phyloP scores from a whole-genome alignment of 495 filamentous ascomycete species.

The Neurospora sp. region DNA sequence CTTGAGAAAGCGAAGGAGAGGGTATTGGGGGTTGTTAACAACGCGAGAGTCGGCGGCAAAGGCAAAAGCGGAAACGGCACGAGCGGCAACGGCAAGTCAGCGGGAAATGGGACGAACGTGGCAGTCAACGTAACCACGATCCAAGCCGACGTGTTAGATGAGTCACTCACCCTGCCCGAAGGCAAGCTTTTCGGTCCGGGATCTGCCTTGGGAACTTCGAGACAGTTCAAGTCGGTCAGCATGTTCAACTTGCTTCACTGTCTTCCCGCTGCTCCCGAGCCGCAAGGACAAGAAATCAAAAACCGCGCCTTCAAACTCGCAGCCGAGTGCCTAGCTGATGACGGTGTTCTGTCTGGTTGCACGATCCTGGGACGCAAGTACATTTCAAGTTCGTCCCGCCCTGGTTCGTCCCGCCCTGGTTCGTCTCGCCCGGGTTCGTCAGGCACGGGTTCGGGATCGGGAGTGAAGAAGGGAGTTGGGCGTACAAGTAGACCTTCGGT shows the following conservation, averaged over 20 bases:
- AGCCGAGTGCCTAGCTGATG: conserved; percentile 15
- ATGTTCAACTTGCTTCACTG: conserved; percentile 34
- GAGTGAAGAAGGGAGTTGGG: background rate
- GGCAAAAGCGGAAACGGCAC: background rate
- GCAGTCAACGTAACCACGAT: conserved; percentile 3
- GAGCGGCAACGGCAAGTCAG: background rate
- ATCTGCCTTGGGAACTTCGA: background rate
- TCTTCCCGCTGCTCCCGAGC: conserved; percentile 17
- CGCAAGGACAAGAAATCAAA: conserved; percentile 6
- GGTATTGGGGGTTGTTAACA: background rate
- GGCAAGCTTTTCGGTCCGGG: background rate
- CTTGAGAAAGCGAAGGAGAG: conserved; percentile 9
- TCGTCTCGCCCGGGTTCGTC: conserved; percentile 15
- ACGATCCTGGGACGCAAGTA: conserved; percentile 21
- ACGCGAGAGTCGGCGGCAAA: background rate
- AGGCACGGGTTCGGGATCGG: background rate
- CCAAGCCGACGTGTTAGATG: conserved; percentile 12
- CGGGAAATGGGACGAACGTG: background rate
- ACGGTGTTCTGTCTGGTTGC: conserved; percentile 24
- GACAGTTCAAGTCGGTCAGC: conserved; percentile 26
- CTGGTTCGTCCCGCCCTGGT: conserved; percentile 5
- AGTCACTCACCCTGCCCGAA: background rate
- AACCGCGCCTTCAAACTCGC: conserved; percentile 12
- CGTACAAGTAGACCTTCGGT: background rate
- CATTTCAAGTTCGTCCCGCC: background rate